phyloP scores from a whole-genome alignment of 2,329 filamentous ascomycete genomes.

The Whalleya microplaca region DNA sequence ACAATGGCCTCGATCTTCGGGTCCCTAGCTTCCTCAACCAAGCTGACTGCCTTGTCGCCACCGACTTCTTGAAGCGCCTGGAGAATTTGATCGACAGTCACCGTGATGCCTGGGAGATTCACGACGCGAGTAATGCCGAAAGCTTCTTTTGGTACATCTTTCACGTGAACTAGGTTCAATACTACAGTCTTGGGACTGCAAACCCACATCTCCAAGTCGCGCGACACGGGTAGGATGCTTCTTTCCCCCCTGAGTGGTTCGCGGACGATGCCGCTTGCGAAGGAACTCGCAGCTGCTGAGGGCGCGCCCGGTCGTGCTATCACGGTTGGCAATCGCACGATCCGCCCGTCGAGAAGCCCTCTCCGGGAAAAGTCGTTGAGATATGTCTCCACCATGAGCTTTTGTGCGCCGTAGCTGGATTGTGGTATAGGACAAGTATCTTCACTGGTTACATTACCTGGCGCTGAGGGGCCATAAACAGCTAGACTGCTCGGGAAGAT shows the following conservation, averaged over 20 bases:
- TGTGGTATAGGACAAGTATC: too few relatives aligned
- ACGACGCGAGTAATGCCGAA: constrained; percentile 49
- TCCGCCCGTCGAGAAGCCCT: constrained; percentile 60
- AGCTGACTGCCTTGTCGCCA: constrained; percentile 46
- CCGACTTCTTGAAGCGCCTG: constrained; percentile 53
- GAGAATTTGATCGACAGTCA: constrained; percentile 57
- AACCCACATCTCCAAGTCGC: constrained; percentile 49
- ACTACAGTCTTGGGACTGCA: constrained; percentile 52
- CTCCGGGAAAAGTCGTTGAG: constrained; percentile 57
- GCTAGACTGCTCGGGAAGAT: constrained; percentile 64
- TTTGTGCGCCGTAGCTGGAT: constrained; percentile 58
- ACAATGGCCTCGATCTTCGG: constrained; percentile 53
- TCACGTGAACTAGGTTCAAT: constrained; percentile 48
- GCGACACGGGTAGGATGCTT: constrained; percentile 48
- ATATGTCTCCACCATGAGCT: constrained; percentile 63
- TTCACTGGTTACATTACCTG: constrained; percentile 45
- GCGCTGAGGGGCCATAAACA: constrained; percentile 59
- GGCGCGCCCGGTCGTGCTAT: constrained; percentile 63
- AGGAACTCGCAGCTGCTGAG: constrained; percentile 63
- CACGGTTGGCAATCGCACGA: constrained; percentile 62
- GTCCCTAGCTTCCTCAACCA: constrained; percentile 53
- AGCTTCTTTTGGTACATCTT: constrained; percentile 44
- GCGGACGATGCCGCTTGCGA: constrained; percentile 64
- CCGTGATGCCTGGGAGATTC: constrained; percentile 56
- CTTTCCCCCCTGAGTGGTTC: constrained; percentile 51